phyloP scores from a whole-genome alignment of 345 rosid genomes.

The Raphanus raphanistrum region DNA sequence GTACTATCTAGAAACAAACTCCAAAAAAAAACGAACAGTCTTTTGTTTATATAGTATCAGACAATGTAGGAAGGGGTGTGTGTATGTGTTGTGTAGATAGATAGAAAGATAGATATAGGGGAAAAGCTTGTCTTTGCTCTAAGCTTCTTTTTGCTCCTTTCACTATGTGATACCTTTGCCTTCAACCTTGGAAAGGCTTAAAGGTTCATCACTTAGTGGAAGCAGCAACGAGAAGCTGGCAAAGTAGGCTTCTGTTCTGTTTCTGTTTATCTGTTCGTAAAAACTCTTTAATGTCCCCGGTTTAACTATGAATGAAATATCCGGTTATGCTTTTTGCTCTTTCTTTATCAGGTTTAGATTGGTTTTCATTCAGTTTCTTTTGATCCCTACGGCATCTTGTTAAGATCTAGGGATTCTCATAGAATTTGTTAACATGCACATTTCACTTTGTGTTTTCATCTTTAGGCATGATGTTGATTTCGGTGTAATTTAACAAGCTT shows the following conservation, averaged over 20 bases:
- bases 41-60: not conserved
- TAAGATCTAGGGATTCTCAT: not conserved
- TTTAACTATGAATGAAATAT: conserved; percentile 8
- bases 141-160: conserved; percentile 96
- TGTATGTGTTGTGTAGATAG: conserved; percentile 5
- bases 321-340: conserved; percentile 14
- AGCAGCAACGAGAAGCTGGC: conserved; percentile 98
- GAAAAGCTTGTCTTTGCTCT: conserved; percentile 41
- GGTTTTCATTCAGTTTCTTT: conserved; percentile 9
- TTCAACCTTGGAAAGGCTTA: conserved; percentile 40
- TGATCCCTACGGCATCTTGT: not conserved
- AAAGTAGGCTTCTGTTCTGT: conserved; percentile 27
- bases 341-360: not conserved
- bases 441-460: not conserved
- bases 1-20: not conserved
- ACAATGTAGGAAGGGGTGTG: conserved; percentile 11
- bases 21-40: not conserved
- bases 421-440: not conserved
- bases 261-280: conserved; percentile 21
- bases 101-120: conserved; percentile 34
- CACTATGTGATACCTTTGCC: conserved; percentile 67
- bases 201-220: conserved; percentile 70
- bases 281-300: not conserved
- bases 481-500: not conserved
- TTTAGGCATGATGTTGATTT: not conserved